Evolutionary conservation across 352 stramenopile genomes (phyloP), one percentile per base, ranked within the genome.

Genomic region (Poterioochromonas sp.): DNA sequence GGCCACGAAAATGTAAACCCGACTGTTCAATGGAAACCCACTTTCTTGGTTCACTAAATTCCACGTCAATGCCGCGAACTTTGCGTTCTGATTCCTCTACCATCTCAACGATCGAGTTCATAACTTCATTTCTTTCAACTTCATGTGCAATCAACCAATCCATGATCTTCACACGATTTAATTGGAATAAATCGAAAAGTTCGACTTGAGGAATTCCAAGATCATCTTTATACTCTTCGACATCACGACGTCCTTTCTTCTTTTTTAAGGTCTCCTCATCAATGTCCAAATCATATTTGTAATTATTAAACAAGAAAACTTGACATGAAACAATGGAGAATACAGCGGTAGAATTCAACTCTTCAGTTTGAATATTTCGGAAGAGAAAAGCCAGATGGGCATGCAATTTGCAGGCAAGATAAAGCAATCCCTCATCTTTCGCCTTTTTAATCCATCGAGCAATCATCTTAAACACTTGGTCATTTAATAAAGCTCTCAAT

Each of bases 181-280:
- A 80, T 74, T 92, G 88, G 76, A 95, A 91, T 26, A 93, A 87
- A 80, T 94, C 90, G 73, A 95, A 95, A 44, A 96, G 86, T 81
- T 96, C 91, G 29, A 88, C 91, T 77, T 94, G 89, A 35, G 90
- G 85, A 53, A 96, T 90, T 78, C 91, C 71, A 12, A 85, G 71
- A 11, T 81, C 53, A 49, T 53, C 49, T 12, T 39, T 51, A 39
- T 37, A 41, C 12, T 54, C 79, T 34, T 76, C 79, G 58, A 79
- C 76, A 41, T 81, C 79, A 8, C 76, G 71, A 12, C 54, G 29
- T 35, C 22, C 12, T 71, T 26, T 80, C 63, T 73, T 76, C 18
- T 29, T 15, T 12, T 8, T 34, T 39, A 15, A 11, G 29, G 32
- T 58, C 2, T 49, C 26, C 8, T 79, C 2, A 34, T 78, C 87